Base-by-base conservation (phyloP, 306 rosid genomes). In the Echinosophora koreensis region DNA sequence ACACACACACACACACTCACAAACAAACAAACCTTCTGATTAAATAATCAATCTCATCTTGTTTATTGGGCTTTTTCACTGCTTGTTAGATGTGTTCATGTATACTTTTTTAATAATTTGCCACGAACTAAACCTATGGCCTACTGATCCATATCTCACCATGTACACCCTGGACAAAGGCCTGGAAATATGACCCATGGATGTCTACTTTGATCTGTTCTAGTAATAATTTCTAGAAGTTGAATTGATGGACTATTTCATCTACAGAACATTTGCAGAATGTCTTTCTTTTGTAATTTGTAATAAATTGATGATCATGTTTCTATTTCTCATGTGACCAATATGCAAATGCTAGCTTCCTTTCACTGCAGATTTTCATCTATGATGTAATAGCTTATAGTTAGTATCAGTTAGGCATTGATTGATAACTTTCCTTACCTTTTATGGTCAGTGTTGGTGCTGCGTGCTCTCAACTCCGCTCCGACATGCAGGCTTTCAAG, bases 401-500 rank as follows among this genome's bases (percentile, higher is more conserved):
- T 65, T 37, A 52, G 62, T 28, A 56, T 61, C 69, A 50, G 18
- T 42, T 73, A 3, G 56, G 68, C 56, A 73, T 79, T 83, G 66
- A 74, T 68, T 90, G 83, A 88, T 75, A 18, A 78, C 66, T 56
- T 73, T 50, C 69, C 81, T 82, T 75, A 50, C 77, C 74, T 84
- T 81, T 80, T 77, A 15, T 91, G 85, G 17, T 77, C 90, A 96
- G 99, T 81, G 99, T 96, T 87, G 98, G 99, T 78, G 99, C 97
- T 82, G 99, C 97, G 64, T 96, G 99, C 86, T 96, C 99, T 69
- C 99, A 96, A 85, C 97, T 96, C 60, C 97, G 92, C 75, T 96
- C 99, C 14, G 99, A 96, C 81, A 96, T 96, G 99, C 99, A 96
- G 84, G 98, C 99, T 81, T 96, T 92, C 91, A 96, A 96, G 98